Percentiles rank a stretch among this genome's conserved stretches.
Evolutionary conservation across 139 green algal genomes (phyloP).

Genomic region (Axilococcus clingmanii): DNA sequence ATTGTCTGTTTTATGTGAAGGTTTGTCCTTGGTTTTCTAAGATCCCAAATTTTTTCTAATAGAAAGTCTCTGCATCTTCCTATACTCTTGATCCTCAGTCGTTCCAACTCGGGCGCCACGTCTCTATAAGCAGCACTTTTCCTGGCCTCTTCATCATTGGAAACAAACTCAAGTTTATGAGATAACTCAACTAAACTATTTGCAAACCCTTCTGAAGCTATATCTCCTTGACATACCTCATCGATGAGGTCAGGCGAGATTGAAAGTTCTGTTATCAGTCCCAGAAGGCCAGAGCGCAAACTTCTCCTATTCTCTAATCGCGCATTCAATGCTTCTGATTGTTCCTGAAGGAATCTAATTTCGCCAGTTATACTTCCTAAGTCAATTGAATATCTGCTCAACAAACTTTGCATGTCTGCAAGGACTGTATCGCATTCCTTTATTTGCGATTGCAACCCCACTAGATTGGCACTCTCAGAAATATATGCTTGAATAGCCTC

Average conservation of each 20-base stretch:
- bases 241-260: constrained; percentile 76
- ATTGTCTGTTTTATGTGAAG: constrained; percentile 83
- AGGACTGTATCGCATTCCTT: constrained; percentile 82
- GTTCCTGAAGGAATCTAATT: constrained; percentile 75
- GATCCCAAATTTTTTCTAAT: constrained; percentile 60
- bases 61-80: constrained; percentile 44
- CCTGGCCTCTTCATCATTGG: constrained; percentile 16
- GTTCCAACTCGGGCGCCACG: constrained; percentile 79
- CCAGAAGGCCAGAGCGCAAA: constrained; percentile 28
- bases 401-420: constrained; percentile 74
- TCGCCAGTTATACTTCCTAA: constrained; percentile 66
- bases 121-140: constrained; percentile 47
- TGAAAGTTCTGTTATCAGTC: constrained; percentile 75
- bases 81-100: constrained; percentile 70
- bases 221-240: constrained; percentile 58
- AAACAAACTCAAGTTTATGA: constrained; percentile 67
- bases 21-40: constrained; percentile 92
- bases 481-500: constrained; percentile 95
- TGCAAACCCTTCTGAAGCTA: constrained; percentile 69
- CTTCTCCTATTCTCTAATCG: constrained; percentile 76
- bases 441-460: constrained; percentile 78
- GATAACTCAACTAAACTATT: constrained; percentile 54
- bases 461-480: constrained; percentile 78
- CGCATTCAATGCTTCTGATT: constrained; percentile 72
- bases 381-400: constrained; percentile 78